These are phyloP conservation scores for Aegilops umbellulata DNA, from an alignment of 176 grass and related monocot species.

Conservation along the genomic window DNA sequence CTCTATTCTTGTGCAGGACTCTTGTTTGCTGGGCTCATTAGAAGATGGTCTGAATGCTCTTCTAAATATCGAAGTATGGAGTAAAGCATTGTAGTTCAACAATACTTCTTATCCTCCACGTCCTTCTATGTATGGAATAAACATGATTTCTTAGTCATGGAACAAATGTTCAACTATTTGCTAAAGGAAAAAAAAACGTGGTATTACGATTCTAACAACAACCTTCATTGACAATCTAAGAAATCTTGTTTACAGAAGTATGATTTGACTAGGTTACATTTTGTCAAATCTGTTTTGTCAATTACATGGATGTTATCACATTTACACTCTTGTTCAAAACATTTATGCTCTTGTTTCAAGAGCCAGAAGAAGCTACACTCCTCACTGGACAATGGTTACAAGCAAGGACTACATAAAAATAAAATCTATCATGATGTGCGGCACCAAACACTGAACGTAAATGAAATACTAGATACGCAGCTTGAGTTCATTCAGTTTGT, in stretches of 20 bases:
- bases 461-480: neutral
- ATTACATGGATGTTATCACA: neutral
- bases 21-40: constrained; percentile 78
- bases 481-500: neutral
- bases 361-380: constrained; percentile 4
- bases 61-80: constrained; percentile 85
- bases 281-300: neutral
- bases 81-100: constrained; percentile 3
- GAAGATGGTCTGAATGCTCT: constrained; percentile 96
- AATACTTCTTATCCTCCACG: neutral
- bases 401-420: neutral
- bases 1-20: constrained; percentile 57
- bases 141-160: constrained; percentile 22
- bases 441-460: constrained; percentile 3
- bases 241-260: constrained; percentile 22
- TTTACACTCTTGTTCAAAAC: neutral
- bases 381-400: neutral
- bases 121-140: neutral
- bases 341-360: constrained; percentile 6
- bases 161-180: constrained; percentile 3
- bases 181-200: neutral
- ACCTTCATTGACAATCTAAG: neutral
- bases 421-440: constrained; percentile 7
- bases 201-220: neutral
- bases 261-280: neutral